phyloP scores from a whole-genome alignment of 257 asterid genomes.

The Mitragyna speciosa region DNA sequence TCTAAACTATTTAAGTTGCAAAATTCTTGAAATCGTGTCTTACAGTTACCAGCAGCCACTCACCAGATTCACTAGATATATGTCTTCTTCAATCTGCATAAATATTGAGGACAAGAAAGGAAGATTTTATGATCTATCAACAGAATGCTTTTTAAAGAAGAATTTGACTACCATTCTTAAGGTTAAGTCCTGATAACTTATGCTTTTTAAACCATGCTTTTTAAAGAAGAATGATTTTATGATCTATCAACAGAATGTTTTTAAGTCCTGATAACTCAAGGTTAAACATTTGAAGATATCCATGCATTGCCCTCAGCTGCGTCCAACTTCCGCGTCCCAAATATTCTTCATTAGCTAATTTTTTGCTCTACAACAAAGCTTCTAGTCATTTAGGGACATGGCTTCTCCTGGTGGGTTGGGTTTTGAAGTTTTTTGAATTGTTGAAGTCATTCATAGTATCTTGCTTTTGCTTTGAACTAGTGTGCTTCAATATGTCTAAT shows the following conservation, averaged over 20 bases:
- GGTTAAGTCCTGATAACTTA: too few relatives aligned
- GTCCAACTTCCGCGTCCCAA: not conserved
- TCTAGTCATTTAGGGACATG: not conserved
- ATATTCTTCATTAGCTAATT: not conserved
- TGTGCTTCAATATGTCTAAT: not conserved
- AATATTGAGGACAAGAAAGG: not conserved
- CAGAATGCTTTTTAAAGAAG: not conserved
- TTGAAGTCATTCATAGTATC: not conserved
- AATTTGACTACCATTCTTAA: not conserved
- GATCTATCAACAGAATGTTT: not conserved
- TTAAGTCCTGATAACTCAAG: not conserved
- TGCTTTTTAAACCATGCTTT: too few relatives aligned
- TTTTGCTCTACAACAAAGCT: not conserved
- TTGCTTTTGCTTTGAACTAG: not conserved
- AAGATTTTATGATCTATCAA: not conserved
- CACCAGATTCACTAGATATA: not conserved
- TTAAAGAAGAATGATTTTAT: not conserved
- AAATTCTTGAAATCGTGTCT: not conserved
- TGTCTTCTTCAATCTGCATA: slow-evolving; percentile 8
- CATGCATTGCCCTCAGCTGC: not conserved
- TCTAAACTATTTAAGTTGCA: not conserved
- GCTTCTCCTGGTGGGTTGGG: not conserved
- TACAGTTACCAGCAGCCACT: not conserved
- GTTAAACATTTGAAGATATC: not conserved
- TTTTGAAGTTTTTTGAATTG: not conserved